These are phyloP conservation scores for Didymella glomerata DNA, from an alignment of 2,329 filamentous ascomycete genomes.

Conservation along the genomic window DNA sequence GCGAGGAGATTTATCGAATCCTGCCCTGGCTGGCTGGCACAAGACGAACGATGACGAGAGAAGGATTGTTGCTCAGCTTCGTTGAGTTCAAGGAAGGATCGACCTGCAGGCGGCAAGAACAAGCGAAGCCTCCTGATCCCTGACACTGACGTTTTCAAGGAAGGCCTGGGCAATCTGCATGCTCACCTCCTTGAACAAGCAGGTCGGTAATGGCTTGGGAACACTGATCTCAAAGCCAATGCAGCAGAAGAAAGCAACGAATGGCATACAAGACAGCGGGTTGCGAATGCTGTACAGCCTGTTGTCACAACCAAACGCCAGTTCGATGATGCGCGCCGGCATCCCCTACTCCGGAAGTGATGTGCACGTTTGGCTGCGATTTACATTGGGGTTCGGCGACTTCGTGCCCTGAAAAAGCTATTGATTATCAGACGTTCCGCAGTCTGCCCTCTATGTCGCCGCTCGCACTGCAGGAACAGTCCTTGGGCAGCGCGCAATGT, in stretches of 20 bases:
- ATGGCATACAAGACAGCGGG: slow-evolving; percentile 1
- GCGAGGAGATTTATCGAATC: slow-evolving; percentile 11
- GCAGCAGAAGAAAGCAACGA: slow-evolving; percentile 5
- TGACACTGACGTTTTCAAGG: slow-evolving; percentile 19
- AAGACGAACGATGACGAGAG: slow-evolving; percentile 20
- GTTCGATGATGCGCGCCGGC: slow-evolving; percentile 25
- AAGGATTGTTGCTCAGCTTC: slow-evolving; percentile 22
- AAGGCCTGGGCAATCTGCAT: not conserved
- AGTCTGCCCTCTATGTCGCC: slow-evolving; percentile 4
- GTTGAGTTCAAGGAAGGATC: slow-evolving; percentile 24
- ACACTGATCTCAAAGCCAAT: not conserved
- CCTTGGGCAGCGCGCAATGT: not conserved
- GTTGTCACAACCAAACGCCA: slow-evolving; percentile 21
- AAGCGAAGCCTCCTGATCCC: slow-evolving; percentile 19
- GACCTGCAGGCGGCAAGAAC: slow-evolving; percentile 18
- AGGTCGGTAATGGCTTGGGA: no score
- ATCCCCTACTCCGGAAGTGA: slow-evolving; percentile 26
- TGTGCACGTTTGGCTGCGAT: slow-evolving; percentile 25
- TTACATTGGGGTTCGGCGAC: slow-evolving; percentile 28
- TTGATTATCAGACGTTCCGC: slow-evolving; percentile 9
- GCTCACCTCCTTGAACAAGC: not conserved
- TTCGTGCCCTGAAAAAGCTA: slow-evolving; percentile 17
- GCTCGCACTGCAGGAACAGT: slow-evolving; percentile 4
- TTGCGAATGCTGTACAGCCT: not conserved
- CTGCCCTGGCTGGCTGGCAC: slow-evolving; percentile 17